Evolutionary conservation across 2,329 filamentous ascomycete genomes (phyloP), one percentile per base, ranked within the genome.

Genomic region (Monascus ruber): DNA sequence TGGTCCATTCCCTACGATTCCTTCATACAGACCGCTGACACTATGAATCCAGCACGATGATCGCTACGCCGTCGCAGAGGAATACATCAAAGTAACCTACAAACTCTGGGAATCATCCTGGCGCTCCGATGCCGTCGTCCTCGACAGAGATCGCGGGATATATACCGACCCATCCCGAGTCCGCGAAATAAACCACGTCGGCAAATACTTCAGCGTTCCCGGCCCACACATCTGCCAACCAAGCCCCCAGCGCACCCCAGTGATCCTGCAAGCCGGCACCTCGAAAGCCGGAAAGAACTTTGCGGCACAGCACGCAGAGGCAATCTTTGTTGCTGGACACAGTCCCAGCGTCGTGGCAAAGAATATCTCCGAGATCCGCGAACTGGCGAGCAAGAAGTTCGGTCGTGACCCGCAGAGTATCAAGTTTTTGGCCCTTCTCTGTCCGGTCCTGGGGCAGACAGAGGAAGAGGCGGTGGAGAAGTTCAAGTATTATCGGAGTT

Each of bases 221-320:
- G 79, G 80, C 0, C 78, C 78, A 24, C 77, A 83, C 45, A 71
- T 83, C 47, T 77, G 74, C 40, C 72, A 82, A 37, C 80, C 80
- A 0, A 73, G 72, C 36, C 79, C 79, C 0, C 81, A 85, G 49
- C 65, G 81, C 3, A 83, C 79, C 1, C 81, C 81, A 0, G 65
- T 85, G 2, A 70, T 85, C 4, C 67, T 85, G 3, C 81, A 85
- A 55, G 81, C 81, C 0, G 81, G 81, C 0, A 81, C 80, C 0
- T 81, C 76, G 0, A 73, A 70, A 36, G 71, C 78, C 0, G 81
- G 80, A 2, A 82, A 80, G 55, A 58, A 62, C 0, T 85, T 85
- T 48, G 79, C 79, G 0, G 77, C 79, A 0, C 74, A 79, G 47
- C 79, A 85, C 52, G 81, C 81, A 0, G 81, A 85, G 51, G 79